Conservation (phyloP, 805 yeast species). For the Barnettozyma californica region DNA sequence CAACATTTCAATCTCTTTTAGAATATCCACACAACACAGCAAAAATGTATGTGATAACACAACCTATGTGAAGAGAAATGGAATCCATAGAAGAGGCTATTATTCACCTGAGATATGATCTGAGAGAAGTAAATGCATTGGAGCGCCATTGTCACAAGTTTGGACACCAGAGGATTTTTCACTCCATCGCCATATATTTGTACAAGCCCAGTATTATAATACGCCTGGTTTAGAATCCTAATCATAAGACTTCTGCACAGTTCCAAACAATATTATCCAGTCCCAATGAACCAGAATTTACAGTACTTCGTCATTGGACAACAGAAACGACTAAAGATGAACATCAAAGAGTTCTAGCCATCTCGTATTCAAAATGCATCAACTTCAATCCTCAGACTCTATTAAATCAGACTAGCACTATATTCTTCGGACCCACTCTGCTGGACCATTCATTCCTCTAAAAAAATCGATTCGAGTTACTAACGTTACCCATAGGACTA, state of each 20-base stretch:
- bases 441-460: not conserved
- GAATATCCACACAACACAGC: slow-evolving; percentile 15
- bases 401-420: too few relatives aligned
- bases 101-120: not conserved
- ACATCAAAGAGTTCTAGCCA: too few relatives aligned
- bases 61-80: not conserved
- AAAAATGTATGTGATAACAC: slow-evolving; percentile 23
- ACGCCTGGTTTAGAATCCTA: too few relatives aligned
- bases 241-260: too few relatives aligned
- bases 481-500: slow-evolving; percentile 57
- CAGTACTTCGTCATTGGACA: too few relatives aligned
- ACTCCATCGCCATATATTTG: not conserved
- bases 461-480: not conserved
- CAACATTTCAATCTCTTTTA: slow-evolving; percentile 14
- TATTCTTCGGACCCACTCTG: too few relatives aligned
- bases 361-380: too few relatives aligned
- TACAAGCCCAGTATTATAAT: too few relatives aligned
- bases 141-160: not conserved
- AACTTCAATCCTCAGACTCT: too few relatives aligned
- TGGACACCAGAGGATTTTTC: not conserved
- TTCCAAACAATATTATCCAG: too few relatives aligned
- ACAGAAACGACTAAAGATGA: too few relatives aligned
- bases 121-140: not conserved
- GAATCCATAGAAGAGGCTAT: not conserved
- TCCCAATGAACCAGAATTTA: too few relatives aligned